phyloP scores from a whole-genome alignment of 2,329 filamentous ascomycete species.

The Colletotrichum sp. region DNA sequence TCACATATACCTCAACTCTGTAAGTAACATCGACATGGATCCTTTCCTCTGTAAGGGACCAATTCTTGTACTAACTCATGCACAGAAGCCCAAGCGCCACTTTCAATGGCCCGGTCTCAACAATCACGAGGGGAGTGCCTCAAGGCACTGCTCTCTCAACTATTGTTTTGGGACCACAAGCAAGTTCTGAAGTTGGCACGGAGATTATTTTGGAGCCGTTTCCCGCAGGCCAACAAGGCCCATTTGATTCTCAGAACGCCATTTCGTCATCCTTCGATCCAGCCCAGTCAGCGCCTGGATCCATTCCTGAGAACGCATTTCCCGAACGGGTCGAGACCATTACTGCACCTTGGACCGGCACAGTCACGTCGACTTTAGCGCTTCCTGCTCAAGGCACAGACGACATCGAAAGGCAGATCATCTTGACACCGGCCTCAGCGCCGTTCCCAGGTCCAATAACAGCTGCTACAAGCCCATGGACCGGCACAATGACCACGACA shows the following conservation, averaged over 20 bases:
- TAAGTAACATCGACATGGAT: background rate
- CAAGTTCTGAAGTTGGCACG: background rate
- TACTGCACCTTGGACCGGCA: background rate
- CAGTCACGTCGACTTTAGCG: background rate
- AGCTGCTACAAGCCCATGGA: background rate
- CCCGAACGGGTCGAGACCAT: background rate
- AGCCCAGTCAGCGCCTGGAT: background rate
- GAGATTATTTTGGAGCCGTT: background rate
- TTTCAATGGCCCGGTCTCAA: background rate
- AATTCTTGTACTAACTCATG: background rate
- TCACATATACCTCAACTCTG: background rate
- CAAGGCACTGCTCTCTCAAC: background rate
- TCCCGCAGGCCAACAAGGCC: background rate
- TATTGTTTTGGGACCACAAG: background rate
- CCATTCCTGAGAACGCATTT: background rate
- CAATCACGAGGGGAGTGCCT: background rate
- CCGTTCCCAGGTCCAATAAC: background rate
- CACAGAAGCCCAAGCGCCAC: background rate
- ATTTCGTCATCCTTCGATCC: background rate
- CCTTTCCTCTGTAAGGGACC: accelerated
- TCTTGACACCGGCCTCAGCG: background rate
- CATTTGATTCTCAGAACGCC: background rate
- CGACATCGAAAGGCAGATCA: background rate
- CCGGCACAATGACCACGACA: background rate
- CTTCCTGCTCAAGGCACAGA: background rate